Base-by-base conservation (phyloP, 768 basidiomycete species). In the Boletus reticuloceps region DNA sequence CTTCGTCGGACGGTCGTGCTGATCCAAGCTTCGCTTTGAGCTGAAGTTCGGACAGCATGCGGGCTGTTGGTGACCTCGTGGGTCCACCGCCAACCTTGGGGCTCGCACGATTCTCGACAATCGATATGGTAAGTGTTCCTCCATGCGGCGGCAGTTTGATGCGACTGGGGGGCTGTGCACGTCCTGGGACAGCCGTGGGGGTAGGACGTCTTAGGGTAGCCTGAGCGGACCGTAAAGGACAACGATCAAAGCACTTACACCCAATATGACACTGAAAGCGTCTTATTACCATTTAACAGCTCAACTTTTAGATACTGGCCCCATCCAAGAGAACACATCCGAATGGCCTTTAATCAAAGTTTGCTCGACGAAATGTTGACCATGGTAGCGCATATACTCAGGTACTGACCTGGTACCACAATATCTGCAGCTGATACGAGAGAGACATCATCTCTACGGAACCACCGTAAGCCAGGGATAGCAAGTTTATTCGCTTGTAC, bases 391-490 rank as follows among this genome's bases (percentile, higher is more conserved):
- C 8, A 46, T 32, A 47, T n/a, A 53, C 8, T 20, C 36, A 25
- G 16, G 16, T 36, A 54, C 69, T n/a, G 50, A 77, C 80, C 67
- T 94, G 91, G 64, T 85, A 89, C 80, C 85, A 86, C 46, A 98
- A 70, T 58, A 94, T 89, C 70, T 94, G 95, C 16, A 98, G 79
- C 64, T 96, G 94, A 71, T 97, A 97, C 3, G 91, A 88, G 55
- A 97, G 71, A 1, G 92, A 91, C 83, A 94, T 90, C 78, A 91
- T 88, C 68, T 94, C 93, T 95, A 58, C 9, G 5, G 3, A 9
- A 46, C 9, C 43, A 48, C 11, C 17, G 11, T 61, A 22, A 61
- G 50, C 20, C 19, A 40, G 16, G n/a, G 6, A 6, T 47, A 14
- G 8, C 34, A 14, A 20, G 22, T 22, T 27, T 1, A 13, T 27